Conservation (phyloP, 495 filamentous ascomycete species). For the Xylona heveae region DNA sequence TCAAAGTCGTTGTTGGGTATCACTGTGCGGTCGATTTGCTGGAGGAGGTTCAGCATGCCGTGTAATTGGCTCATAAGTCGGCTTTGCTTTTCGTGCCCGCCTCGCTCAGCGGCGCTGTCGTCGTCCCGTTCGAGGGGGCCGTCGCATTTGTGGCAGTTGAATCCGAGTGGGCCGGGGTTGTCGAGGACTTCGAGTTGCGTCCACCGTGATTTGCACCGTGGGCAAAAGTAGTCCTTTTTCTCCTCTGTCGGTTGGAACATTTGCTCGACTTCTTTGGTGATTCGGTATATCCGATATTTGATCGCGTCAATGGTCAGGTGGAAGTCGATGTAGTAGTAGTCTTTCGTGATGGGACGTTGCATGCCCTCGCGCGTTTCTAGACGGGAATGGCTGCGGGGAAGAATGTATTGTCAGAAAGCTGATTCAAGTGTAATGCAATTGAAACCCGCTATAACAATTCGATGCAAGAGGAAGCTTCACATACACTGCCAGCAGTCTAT, state of each 20-base stretch:
- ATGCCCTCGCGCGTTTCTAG: slow-evolving; percentile 61
- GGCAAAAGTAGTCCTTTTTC: slow-evolving; percentile 75
- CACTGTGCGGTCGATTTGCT: slow-evolving; percentile 59
- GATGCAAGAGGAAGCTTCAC: slow-evolving; percentile 9
- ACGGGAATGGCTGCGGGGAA: slow-evolving; percentile 40
- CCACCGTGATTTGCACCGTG: slow-evolving; percentile 59
- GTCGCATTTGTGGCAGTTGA: slow-evolving; percentile 70
- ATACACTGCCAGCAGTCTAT: slow-evolving; percentile 67
- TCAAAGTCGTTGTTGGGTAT: slow-evolving; percentile 78
- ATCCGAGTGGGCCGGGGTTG: slow-evolving; percentile 38
- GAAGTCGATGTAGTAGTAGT: slow-evolving; percentile 94
- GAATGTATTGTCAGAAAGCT: slow-evolving; percentile 1
- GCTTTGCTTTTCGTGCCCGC: slow-evolving; percentile 73
- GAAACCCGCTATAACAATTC: too few relatives aligned
- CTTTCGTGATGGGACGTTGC: slow-evolving; percentile 58
- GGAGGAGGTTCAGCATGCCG: slow-evolving; percentile 63
- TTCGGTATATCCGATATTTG: slow-evolving; percentile 74
- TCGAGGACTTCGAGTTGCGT: slow-evolving; percentile 76
- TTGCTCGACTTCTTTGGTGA: slow-evolving; percentile 67
- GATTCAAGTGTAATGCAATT: too few relatives aligned
- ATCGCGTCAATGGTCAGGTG: slow-evolving; percentile 87
- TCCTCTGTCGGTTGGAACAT: slow-evolving; percentile 62
- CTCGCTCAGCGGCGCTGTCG: slow-evolving; percentile 33
- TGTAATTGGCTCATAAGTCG: slow-evolving; percentile 73
- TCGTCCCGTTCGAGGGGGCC: slow-evolving; percentile 39